Conservation (phyloP, 2,329 filamentous ascomycete genomes). For the Lachnellula arida region DNA sequence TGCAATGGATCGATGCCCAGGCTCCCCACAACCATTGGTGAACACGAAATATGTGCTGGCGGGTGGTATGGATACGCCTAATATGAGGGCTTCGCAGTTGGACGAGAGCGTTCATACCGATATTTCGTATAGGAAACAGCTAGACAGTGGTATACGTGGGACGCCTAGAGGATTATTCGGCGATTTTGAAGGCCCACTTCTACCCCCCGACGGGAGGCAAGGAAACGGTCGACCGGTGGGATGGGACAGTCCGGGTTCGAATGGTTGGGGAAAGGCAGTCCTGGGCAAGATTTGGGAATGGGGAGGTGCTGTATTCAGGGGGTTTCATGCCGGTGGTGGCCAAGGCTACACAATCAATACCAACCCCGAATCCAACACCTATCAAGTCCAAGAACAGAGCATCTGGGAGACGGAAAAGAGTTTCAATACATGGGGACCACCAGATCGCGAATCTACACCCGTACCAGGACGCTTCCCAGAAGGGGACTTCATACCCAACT, state of each 20-base stretch:
- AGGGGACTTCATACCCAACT: conserved; percentile 42
- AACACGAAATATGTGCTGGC: conserved; percentile 48
- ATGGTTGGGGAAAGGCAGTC: conserved; percentile 54
- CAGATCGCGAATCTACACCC: conserved; percentile 35
- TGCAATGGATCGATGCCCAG: conserved; percentile 17
- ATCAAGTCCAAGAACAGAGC: conserved; percentile 2
- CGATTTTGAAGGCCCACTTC: conserved; percentile 15
- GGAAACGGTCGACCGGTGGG: conserved; percentile 20
- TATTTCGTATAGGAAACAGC: conserved; percentile 34
- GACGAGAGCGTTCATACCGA: conserved; percentile 31
- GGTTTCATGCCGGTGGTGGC: conserved; percentile 84
- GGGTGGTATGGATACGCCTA: conserved; percentile 45
- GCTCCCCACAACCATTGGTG: conserved; percentile 40
- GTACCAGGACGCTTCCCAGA: conserved; percentile 51
- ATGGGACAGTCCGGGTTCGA: conserved; percentile 21
- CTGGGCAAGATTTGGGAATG: conserved; percentile 81
- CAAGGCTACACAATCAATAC: conserved; percentile 49
- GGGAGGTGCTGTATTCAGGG: conserved; percentile 59
- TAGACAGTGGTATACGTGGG: conserved; percentile 12
- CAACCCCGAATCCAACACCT: conserved; percentile 2
- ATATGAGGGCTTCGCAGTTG: conserved; percentile 29
- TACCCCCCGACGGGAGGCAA: conserved; percentile 15
- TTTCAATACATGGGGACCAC: conserved; percentile 1
- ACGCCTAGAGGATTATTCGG: conserved; percentile 6
- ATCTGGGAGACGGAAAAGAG: conserved; percentile 15